These are phyloP conservation scores for Kwoniella mangroviensis DNA, from an alignment of 768 basidiomycete genomes.

Conservation along the genomic window DNA sequence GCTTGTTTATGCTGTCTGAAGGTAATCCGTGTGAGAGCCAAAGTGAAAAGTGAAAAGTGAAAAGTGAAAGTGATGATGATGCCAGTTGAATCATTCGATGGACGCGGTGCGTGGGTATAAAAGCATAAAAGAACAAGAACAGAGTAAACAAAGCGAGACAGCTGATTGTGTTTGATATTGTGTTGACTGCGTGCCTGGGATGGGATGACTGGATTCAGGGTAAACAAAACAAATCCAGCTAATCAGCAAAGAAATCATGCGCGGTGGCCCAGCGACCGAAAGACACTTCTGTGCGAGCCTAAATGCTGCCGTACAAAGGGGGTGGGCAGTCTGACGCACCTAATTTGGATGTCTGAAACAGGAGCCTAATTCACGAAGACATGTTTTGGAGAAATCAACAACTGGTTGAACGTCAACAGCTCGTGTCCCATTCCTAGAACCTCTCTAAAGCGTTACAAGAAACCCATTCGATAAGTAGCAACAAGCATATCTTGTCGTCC, in stretches of 20 bases:
- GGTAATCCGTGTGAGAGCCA: too few relatives aligned
- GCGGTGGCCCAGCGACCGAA: not conserved
- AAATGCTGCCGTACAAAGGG: too few relatives aligned
- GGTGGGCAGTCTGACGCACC: too few relatives aligned
- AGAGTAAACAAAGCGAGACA: conserved; percentile 1
- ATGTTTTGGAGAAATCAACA: not conserved
- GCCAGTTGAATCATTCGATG: not conserved
- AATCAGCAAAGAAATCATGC: conserved; percentile 15
- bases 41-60: not conserved
- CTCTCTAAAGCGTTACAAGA: too few relatives aligned
- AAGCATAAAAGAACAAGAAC: not conserved
- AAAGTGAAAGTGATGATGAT: not conserved
- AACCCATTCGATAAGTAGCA: too few relatives aligned
- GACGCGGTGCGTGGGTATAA: not conserved
- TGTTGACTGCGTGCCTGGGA: not conserved
- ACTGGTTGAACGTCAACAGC: not conserved
- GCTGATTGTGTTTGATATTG: not conserved
- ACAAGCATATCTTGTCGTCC: too few relatives aligned
- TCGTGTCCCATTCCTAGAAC: too few relatives aligned
- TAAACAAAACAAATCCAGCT: not conserved
- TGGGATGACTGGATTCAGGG: not conserved
- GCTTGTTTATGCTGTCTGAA: too few relatives aligned
- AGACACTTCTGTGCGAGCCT: too few relatives aligned
- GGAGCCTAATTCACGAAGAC: not conserved
- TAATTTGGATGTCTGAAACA: not conserved